Evolutionary conservation across 129 eudicot genomes (phyloP).

Genomic region (Arctium minus): DNA sequence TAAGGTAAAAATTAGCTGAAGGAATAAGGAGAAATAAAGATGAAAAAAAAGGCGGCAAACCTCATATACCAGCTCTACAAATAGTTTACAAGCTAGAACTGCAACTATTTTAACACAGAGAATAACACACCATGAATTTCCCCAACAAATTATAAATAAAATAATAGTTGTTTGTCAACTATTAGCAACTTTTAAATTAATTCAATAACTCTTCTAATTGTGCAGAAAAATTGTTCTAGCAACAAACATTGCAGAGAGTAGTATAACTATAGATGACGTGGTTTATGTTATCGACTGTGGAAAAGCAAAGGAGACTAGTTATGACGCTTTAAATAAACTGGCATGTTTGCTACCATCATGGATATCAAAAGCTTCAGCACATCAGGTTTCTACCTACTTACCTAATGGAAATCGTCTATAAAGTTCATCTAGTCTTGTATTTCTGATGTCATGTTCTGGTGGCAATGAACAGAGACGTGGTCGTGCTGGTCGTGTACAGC

Average conservation of each 20-base stretch:
- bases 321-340: constrained; percentile 93
- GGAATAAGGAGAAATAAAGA: no score
- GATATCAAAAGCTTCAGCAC: constrained; percentile 99
- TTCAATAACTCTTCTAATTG: neutral
- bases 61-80: no score
- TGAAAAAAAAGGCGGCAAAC: no score
- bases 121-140: no score
- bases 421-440: neutral
- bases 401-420: neutral
- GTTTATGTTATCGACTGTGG: constrained; percentile 96
- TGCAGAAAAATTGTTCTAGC: constrained; percentile 92
- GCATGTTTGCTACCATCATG: constrained; percentile 94
- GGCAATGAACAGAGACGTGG: constrained; percentile 80
- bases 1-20: no score
- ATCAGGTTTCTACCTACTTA: constrained; percentile 55
- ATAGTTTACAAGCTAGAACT: no score
- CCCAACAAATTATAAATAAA: no score
- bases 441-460: constrained; percentile 17
- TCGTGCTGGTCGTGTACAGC: constrained; percentile 98
- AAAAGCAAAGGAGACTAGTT: constrained; percentile 96
- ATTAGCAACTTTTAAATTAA: neutral
- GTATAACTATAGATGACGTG: constrained; percentile 95
- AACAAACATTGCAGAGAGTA: constrained; percentile 95
- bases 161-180: neutral
- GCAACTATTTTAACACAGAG: no score